Conservation (phyloP, 2,329 filamentous ascomycete genomes). For the Neurospora crassa region DNA sequence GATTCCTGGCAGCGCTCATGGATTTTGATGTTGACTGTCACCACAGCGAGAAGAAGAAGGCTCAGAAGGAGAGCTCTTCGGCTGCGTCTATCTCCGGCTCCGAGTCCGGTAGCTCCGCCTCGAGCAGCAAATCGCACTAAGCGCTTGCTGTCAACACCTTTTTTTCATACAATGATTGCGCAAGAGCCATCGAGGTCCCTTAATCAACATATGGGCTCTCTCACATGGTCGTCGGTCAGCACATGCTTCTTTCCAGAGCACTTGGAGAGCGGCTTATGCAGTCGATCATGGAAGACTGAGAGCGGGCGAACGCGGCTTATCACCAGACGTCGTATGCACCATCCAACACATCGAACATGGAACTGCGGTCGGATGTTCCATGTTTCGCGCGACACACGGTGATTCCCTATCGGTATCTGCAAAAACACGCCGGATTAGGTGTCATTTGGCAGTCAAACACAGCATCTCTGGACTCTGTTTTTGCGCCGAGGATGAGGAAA, state of each 20-base stretch:
- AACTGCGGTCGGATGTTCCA: neutral
- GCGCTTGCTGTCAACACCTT: neutral
- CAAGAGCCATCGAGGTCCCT: neutral
- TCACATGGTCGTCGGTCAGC: neutral
- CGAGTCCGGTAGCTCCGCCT: slow-evolving; percentile 8
- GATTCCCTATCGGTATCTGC: neutral
- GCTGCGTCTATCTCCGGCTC: slow-evolving; percentile 9
- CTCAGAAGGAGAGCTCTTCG: slow-evolving; percentile 12
- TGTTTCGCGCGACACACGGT: neutral
- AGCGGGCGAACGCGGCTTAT: neutral
- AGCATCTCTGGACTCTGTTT: neutral
- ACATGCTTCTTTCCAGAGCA: neutral
- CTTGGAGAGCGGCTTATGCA: neutral
- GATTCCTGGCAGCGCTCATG: slow-evolving; percentile 9
- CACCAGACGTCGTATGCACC: neutral
- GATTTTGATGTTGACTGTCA: slow-evolving; percentile 3
- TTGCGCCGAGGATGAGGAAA: neutral
- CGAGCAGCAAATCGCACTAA: slow-evolving; percentile 12
- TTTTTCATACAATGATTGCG: neutral
- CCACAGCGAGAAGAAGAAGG: slow-evolving; percentile 17
- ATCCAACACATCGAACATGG: neutral
- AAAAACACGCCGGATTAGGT: neutral
- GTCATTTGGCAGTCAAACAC: neutral
- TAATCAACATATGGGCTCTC: neutral
- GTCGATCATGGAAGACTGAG: neutral